phyloP scores from a whole-genome alignment of 164 flowering plant genomes.

The Vitis amurensis region DNA sequence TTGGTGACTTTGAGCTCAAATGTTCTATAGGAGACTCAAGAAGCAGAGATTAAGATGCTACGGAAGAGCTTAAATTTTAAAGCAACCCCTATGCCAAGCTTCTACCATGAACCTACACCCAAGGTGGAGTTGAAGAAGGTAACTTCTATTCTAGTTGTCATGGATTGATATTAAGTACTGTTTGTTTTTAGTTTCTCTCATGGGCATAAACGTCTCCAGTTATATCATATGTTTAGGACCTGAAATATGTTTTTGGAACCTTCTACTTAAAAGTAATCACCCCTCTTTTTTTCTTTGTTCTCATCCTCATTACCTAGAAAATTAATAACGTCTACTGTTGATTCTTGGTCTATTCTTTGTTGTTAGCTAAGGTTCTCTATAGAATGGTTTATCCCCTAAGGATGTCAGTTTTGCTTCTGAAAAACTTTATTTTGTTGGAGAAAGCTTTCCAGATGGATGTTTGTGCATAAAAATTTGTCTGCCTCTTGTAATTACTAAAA shows the following conservation, averaged over 20 bases:
- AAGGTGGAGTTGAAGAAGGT: conserved; percentile 15
- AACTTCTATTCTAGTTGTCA: not conserved
- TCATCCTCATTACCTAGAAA: no score
- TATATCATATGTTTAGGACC: not conserved
- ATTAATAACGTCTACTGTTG: not conserved
- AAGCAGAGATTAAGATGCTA: conserved; percentile 16
- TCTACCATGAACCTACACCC: conserved; percentile 12
- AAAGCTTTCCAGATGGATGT: not conserved
- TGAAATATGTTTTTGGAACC: not conserved
- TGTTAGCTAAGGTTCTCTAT: not conserved
- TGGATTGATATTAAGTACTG: not conserved
- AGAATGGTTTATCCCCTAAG: not conserved
- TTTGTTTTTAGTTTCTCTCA: not conserved
- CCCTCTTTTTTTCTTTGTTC: no score
- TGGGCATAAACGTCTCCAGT: no score
- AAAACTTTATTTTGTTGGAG: not conserved
- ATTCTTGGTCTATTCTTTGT: not conserved
- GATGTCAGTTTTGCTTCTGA: not conserved
- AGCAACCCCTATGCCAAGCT: conserved; percentile 18
- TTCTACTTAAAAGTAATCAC: no score
- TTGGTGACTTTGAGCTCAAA: not conserved
- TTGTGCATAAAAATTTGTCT: not conserved
- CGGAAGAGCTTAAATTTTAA: conserved; percentile 13
- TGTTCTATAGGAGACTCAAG: conserved; percentile 11
- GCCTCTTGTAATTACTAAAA: not conserved